Base-by-base conservation (phyloP, 306 rosid genomes). In the Vicia faba region DNA sequence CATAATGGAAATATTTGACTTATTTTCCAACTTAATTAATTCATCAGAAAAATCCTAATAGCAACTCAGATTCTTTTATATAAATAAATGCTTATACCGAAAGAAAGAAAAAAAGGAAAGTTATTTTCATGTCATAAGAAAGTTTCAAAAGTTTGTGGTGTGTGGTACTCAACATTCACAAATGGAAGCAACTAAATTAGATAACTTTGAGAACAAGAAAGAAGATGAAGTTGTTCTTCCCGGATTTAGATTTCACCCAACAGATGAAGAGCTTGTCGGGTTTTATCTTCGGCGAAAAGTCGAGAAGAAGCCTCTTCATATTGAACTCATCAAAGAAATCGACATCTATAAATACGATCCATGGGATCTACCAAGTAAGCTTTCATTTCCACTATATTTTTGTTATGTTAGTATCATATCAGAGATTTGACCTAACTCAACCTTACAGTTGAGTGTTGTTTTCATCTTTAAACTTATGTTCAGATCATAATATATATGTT, bases 311-410 rank as follows among this genome's bases (percentile, higher is more conserved):
- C 79, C 88, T 20, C 79, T 84, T 23, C 23, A 80, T 16, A 86
- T 87, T 25, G 95, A 91, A 57, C 75, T 92, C 69, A 92, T 92
- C 91, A 89, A 87, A 75, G 93, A 92, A 77, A 73, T 89, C 75
- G 96, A 92, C 44, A 89, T 92, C 71, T 92, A 92, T 83, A 89
- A 87, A 76, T 87, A 89, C 20, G 95, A 92, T 83, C 98, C 98
- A 4, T 92, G 98, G 98, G 98, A 92, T 83, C 91, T 92, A 79
- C 96, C 98, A 81, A 87, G 98, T 92, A 89, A 66, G 85, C 58
- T 53, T 12, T 60, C 0, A 15, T 54, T 66, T 61, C 62, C 28
- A 39, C 29, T 54, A 25, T 54, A 53, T 6, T 15, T 50, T n/a
- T n/a, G n/a, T n/a, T n/a, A n/a, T n/a, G n/a, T n/a, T n/a, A n/a